Evolutionary conservation across 371 early-diverging fungal species (phyloP).

Genomic region (Quaeritorhiza haematococci): DNA sequence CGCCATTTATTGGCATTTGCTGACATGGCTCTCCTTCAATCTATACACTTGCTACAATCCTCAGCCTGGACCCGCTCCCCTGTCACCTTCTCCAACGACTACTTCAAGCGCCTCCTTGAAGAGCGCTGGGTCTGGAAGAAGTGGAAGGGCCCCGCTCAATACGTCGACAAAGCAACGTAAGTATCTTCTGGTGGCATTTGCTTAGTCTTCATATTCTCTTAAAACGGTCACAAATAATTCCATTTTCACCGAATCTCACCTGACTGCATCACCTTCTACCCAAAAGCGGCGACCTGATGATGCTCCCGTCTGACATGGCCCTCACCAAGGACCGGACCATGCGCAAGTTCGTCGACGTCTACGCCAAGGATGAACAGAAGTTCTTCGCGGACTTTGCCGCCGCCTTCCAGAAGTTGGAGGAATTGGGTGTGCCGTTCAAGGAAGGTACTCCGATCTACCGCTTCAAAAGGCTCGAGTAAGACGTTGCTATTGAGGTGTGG

Average conservation of each 20-base stretch:
- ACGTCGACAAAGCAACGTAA: conserved; percentile 72
- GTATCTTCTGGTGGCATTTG: too few species aligned
- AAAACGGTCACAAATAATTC: conserved; percentile 36
- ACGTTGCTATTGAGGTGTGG: too few species aligned
- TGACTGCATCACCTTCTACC: too few species aligned
- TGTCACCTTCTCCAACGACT: conserved; percentile 83
- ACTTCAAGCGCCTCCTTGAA: conserved; percentile 70
- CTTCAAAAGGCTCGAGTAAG: not conserved
- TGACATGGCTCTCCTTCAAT: conserved; percentile 4
- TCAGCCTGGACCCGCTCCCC: conserved; percentile 76
- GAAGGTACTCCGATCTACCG: not conserved
- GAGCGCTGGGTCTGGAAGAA: conserved; percentile 79
- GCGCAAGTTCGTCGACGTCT: conserved; percentile 63
- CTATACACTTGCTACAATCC: not conserved
- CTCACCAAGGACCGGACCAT: conserved; percentile 39
- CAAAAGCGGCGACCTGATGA: conserved; percentile 59
- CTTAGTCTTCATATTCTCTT: conserved; percentile 44
- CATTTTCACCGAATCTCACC: too few species aligned
- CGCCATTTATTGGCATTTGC: too few species aligned
- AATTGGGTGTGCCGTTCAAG: conserved; percentile 66
- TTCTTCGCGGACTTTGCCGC: conserved; percentile 83
- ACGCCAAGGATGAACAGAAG: conserved; percentile 70
- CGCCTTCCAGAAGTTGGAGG: conserved; percentile 78
- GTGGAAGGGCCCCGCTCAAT: conserved; percentile 83
- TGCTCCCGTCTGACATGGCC: conserved; percentile 85